Evolutionary conservation across 2,329 filamentous ascomycete genomes (phyloP).

Genomic region (Emmonsiellopsis sp.): DNA sequence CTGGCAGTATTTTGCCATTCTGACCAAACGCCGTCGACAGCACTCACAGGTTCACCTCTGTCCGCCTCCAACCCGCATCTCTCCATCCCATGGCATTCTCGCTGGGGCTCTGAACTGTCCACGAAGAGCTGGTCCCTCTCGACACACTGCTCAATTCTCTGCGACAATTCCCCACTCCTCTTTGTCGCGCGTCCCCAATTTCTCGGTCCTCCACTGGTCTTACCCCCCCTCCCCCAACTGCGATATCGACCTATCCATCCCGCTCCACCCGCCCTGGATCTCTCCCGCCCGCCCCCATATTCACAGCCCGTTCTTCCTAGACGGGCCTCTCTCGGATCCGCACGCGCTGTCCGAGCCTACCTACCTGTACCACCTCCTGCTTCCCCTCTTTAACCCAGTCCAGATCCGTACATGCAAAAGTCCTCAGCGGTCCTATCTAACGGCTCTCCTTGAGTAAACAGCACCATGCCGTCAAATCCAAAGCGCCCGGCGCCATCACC

Average conservation of each 20-base stretch:
- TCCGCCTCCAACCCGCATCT: neutral
- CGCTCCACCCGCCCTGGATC: neutral
- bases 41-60: neutral
- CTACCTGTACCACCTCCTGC: neutral
- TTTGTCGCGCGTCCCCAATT: constrained; percentile 14
- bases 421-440: neutral
- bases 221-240: constrained; percentile 13
- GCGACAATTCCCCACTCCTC: constrained; percentile 6
- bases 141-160: neutral
- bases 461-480: constrained; percentile 13
- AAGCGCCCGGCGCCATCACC: constrained; percentile 12
- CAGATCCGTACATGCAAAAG: neutral
- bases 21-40: neutral
- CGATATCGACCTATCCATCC: neutral
- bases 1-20: constrained; percentile 11
- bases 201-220: constrained; percentile 15
- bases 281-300: neutral
- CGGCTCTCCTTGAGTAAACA: neutral
- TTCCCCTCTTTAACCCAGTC: neutral
- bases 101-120: neutral
- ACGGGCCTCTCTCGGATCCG: neutral
- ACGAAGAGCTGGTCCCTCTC: neutral
- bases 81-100: neutral
- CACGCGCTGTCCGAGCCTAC: neutral
- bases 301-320: neutral